These are phyloP conservation scores for Brettanomyces naardenensis DNA, from an alignment of 805 yeast species.

Conservation along the genomic window DNA sequence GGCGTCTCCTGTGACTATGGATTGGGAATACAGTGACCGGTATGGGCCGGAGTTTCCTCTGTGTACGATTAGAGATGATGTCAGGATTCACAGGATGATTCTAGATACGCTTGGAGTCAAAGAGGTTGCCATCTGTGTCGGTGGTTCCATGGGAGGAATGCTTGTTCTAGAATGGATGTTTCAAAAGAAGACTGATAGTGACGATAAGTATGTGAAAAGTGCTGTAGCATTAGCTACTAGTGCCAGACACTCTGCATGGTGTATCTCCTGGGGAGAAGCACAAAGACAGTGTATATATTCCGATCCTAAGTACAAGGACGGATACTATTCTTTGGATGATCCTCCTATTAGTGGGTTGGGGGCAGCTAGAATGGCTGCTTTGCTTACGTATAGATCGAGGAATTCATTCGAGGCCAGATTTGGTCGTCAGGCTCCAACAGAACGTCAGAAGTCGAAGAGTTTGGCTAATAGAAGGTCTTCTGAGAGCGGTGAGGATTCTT, in stretches of 20 bases:
- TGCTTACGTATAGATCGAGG: slow-evolving; percentile 85
- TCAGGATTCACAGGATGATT: slow-evolving; percentile 65
- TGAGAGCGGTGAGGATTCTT: too few relatives aligned
- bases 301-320: slow-evolving; percentile 89
- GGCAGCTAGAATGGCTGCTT: slow-evolving; percentile 97
- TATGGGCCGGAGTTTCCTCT: slow-evolving; percentile 96
- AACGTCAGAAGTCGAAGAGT: slow-evolving; percentile 18
- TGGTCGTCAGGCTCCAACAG: slow-evolving; percentile 68
- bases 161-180: slow-evolving; percentile 82
- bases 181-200: slow-evolving; percentile 22
- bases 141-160: slow-evolving; percentile 99
- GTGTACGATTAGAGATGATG: slow-evolving; percentile 91
- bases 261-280: slow-evolving; percentile 98
- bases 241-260: slow-evolving; percentile 96
- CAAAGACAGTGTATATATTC: slow-evolving; percentile 94
- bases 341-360: slow-evolving; percentile 84
- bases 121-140: slow-evolving; percentile 76
- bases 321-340: slow-evolving; percentile 69
- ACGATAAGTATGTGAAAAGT: slow-evolving; percentile 58
- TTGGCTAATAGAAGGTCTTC: slow-evolving; percentile 1
- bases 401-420: slow-evolving; percentile 87
- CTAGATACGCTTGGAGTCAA: slow-evolving; percentile 76
- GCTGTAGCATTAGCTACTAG: slow-evolving; percentile 86
- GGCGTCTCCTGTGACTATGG: slow-evolving; percentile 81
- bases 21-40: slow-evolving; percentile 62